These are phyloP conservation scores for Microascus cirrosus DNA, from an alignment of 2,329 filamentous ascomycete species.

Conservation along the genomic window DNA sequence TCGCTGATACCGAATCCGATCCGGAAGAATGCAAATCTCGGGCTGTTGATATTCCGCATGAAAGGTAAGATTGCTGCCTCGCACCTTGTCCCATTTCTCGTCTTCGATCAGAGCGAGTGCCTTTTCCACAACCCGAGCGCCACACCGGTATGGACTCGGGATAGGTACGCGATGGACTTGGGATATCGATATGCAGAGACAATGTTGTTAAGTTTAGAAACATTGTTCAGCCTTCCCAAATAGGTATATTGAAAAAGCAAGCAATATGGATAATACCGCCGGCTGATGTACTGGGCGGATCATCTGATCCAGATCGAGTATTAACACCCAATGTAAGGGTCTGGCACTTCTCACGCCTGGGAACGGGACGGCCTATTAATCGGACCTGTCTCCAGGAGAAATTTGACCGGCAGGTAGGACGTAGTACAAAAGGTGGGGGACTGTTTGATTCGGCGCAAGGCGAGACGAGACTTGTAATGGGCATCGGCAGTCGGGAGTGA, in stretches of 20 bases:
- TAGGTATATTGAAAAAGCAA: neutral
- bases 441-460: neutral
- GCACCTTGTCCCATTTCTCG: neutral
- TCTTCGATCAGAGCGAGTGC: neutral
- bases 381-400: neutral
- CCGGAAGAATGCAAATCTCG: neutral
- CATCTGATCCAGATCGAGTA: constrained; percentile 1
- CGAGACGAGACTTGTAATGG: neutral
- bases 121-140: neutral
- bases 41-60: neutral
- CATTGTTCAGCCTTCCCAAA: neutral
- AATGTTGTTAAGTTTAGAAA: neutral
- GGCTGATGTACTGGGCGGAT: constrained; percentile 1
- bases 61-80: neutral
- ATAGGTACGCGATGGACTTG: neutral
- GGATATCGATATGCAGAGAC: neutral
- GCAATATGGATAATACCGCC: constrained; percentile 2
- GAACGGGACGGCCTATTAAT: neutral
- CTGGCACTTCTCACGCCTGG: neutral
- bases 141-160: neutral
- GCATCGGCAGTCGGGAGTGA: neutral
- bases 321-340: neutral
- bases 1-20: neutral
- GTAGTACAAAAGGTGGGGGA: neutral
- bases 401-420: no score